Evolutionary conservation across 352 stramenopile species (phyloP), one percentile per base, ranked within the genome.

Genomic region (Globisporangium irregulare): DNA sequence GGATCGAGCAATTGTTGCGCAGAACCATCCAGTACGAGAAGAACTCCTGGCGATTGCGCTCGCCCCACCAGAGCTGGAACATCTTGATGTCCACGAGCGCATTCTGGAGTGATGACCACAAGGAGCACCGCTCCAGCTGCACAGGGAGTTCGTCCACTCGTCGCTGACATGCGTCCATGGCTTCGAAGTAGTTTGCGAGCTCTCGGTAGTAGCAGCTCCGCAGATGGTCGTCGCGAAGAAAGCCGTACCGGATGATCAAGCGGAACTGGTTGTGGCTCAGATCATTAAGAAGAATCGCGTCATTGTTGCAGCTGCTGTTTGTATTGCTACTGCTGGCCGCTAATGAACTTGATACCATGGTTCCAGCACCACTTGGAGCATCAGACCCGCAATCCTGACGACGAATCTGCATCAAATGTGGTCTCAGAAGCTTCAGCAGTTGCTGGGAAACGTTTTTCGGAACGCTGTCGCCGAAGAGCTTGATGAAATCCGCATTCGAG

Each of bases 31-130:
- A 95, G 66, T 93, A 91, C 20, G 79, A 82, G 60, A 93, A 89
- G 69, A 91, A 89, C 51, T 92, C 85, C 61, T 93, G 81, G 6
- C 86, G 82, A 66, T 95, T 95, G 59, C 85, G 82, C 64, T 86
- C 81, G 64, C 71, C 77, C 87, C 87, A 93, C 87, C 87, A 95
- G 32, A 93, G 72, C 64, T 91, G 87, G 62, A 93, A 95, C 86
- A 94, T 93, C 64, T 88, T 87, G 65, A 95, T 92, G 61, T 94
- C 87, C n/a, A 93, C 84, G 7, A 95, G 80, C 24, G 78, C 69
- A 22, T 60, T 80, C 62, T 93, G 84, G 10, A 95, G 76, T 12
- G 84, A 75, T 18, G 70, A 67, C 87, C 87, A 95, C 70, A 88
- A 71, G 3, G 66, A 68, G 22, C 87, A 95, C 8, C 87, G 81